These are phyloP conservation scores for Neurospora sublineolata DNA, from an alignment of 495 filamentous ascomycete genomes.

Conservation along the genomic window DNA sequence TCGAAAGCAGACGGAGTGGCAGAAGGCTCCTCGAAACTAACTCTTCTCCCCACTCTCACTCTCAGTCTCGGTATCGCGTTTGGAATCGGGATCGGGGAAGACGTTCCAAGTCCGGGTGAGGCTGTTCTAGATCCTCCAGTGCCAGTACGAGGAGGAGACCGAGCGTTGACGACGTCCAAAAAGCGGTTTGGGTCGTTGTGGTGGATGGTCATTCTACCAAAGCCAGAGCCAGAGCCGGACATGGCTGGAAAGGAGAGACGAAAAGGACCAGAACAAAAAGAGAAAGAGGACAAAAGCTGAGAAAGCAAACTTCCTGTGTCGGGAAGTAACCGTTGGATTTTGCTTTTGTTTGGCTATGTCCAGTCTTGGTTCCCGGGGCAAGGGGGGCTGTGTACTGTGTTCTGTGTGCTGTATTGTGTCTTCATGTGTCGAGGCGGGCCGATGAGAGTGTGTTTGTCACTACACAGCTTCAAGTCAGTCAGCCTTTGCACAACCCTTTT, in stretches of 20 bases:
- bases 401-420: background rate
- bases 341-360: background rate
- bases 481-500: background rate
- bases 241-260: background rate
- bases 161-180: background rate
- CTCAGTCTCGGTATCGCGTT: background rate
- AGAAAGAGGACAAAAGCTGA: background rate
- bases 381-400: background rate
- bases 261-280: background rate
- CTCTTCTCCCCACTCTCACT: background rate
- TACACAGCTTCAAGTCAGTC: background rate
- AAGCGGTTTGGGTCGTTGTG: background rate
- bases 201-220: background rate
- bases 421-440: background rate
- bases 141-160: background rate
- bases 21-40: background rate
- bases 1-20: background rate
- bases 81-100: background rate
- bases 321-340: background rate
- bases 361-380: background rate
- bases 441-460: background rate
- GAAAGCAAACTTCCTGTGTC: background rate
- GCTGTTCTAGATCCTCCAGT: background rate
- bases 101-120: background rate
- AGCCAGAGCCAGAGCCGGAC: background rate